Conservation (phyloP, 176 grass and related monocot genomes). For the Rhynchospora pubera region DNA sequence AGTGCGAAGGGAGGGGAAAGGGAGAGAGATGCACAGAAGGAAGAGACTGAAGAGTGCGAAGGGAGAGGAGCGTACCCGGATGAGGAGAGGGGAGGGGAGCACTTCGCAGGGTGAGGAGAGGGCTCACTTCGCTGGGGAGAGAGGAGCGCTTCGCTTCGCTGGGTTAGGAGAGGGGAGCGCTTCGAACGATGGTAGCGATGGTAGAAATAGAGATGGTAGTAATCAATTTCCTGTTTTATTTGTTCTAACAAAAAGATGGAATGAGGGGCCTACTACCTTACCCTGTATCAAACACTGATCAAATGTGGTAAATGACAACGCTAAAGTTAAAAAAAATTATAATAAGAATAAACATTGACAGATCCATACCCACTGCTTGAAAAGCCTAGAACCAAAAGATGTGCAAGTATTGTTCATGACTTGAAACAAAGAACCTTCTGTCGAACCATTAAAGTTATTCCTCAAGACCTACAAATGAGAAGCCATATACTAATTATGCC, state of each 20-base stretch:
- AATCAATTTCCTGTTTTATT: too few species aligned
- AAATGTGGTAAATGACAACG: neutral
- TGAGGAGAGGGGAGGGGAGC: too few species aligned
- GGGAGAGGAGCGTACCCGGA: too few species aligned
- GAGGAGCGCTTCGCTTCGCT: too few species aligned
- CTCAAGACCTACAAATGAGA: conserved; percentile 65
- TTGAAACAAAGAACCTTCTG: conserved; percentile 73
- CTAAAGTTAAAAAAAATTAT: neutral
- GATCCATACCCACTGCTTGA: conserved; percentile 80
- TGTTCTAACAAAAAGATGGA: neutral
- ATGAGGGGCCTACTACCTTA: neutral
- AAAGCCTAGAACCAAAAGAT: conserved; percentile 74
- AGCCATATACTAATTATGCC: neutral
- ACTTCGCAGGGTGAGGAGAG: too few species aligned
- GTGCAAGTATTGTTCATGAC: conserved; percentile 87
- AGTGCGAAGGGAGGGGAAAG: too few species aligned
- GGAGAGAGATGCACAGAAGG: too few species aligned
- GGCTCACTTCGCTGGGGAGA: too few species aligned
- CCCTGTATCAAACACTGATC: neutral
- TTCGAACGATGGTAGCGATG: too few species aligned
- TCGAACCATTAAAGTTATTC: conserved; percentile 77
- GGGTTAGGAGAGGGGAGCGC: too few species aligned
- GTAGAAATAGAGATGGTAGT: too few species aligned
- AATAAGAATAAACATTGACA: neutral
- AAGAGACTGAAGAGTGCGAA: too few species aligned